These are phyloP conservation scores for Polyporus arcularius DNA, from an alignment of 768 basidiomycete genomes.

Conservation along the genomic window DNA sequence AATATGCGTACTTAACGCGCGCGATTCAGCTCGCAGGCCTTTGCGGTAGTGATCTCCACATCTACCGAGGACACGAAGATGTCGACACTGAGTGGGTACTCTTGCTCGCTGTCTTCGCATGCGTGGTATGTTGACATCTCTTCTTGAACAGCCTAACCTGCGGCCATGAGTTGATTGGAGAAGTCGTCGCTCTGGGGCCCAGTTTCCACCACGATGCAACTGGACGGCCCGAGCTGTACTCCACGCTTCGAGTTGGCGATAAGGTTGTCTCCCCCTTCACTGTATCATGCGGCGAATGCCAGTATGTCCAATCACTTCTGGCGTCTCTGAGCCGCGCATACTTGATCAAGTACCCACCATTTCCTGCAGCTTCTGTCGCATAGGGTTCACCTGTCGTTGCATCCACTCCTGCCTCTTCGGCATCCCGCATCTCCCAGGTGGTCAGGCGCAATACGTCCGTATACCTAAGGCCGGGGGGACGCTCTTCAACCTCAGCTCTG, in stretches of 20 bases:
- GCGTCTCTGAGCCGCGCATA: not conserved
- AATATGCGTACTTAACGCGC: not conserved
- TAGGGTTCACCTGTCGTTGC: constrained; percentile 76
- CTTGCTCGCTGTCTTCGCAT: not conserved
- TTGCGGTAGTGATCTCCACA: constrained; percentile 75
- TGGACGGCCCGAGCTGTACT: constrained; percentile 63
- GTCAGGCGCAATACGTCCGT: constrained; percentile 79
- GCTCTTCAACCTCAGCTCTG: constrained; percentile 57
- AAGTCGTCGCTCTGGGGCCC: constrained; percentile 65
- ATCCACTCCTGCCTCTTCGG: constrained; percentile 64
- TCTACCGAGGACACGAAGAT: constrained; percentile 66
- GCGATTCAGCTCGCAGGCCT: constrained; percentile 57
- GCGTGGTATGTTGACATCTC: not conserved
- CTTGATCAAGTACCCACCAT: not conserved
- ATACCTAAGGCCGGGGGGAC: constrained; percentile 82
- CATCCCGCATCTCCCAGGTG: constrained; percentile 63
- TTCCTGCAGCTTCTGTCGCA: constrained; percentile 58
- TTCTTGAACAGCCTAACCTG: constrained; percentile 50
- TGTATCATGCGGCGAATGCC: constrained; percentile 82
- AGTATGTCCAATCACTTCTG: constrained; percentile 47
- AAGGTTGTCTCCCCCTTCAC: constrained; percentile 83
- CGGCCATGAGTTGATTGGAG: constrained; percentile 81
- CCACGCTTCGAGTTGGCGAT: constrained; percentile 66
- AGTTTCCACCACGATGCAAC: constrained; percentile 46
- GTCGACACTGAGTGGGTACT: constrained; percentile 52